Percentiles rank a stretch among this genome's conserved stretches.
These are phyloP conservation scores for Parietaria judaica DNA, from an alignment of 306 rosid genomes.

Conservation along the genomic window DNA sequence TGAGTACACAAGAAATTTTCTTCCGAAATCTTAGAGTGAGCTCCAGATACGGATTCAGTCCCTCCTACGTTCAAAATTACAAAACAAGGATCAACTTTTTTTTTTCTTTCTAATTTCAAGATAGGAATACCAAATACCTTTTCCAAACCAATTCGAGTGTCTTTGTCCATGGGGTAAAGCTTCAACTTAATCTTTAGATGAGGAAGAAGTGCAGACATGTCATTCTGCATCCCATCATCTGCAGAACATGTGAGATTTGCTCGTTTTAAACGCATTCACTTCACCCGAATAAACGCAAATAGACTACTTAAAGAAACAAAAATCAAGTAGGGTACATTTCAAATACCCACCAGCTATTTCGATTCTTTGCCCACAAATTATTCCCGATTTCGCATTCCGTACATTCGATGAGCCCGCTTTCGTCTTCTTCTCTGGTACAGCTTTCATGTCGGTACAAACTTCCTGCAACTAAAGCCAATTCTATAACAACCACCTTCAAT, in stretches of 20 bases:
- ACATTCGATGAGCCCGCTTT: slow-evolving; percentile 18
- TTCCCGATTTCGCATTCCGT: slow-evolving; percentile 32
- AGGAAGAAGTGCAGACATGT: slow-evolving; percentile 29
- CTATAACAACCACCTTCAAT: neutral
- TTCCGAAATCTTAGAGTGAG: slow-evolving; percentile 61
- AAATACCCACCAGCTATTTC: slow-evolving; percentile 34
- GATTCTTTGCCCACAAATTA: slow-evolving; percentile 18
- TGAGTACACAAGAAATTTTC: slow-evolving; percentile 76
- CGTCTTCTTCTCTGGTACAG: slow-evolving; percentile 13
- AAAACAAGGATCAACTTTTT: neutral
- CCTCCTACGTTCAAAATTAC: slow-evolving; percentile 45
- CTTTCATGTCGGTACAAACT: slow-evolving; percentile 35
- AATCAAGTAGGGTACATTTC: neutral
- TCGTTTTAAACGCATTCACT: slow-evolving; percentile 25
- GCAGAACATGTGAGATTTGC: slow-evolving; percentile 18
- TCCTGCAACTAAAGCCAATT: slow-evolving; percentile 20
- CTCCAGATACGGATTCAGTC: slow-evolving; percentile 69
- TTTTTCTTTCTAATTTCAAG: slow-evolving; percentile 14
- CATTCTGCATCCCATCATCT: slow-evolving; percentile 17
- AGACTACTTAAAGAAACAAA: neutral
- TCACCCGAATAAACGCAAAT: slow-evolving; percentile 18
- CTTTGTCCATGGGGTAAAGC: slow-evolving; percentile 69
- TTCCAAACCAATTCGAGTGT: slow-evolving; percentile 51
- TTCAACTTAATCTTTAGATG: slow-evolving; percentile 60
- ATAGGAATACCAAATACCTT: slow-evolving; percentile 41